Conservation (phyloP, 2,329 filamentous ascomycete species). For the Leptographium radiaticola region DNA sequence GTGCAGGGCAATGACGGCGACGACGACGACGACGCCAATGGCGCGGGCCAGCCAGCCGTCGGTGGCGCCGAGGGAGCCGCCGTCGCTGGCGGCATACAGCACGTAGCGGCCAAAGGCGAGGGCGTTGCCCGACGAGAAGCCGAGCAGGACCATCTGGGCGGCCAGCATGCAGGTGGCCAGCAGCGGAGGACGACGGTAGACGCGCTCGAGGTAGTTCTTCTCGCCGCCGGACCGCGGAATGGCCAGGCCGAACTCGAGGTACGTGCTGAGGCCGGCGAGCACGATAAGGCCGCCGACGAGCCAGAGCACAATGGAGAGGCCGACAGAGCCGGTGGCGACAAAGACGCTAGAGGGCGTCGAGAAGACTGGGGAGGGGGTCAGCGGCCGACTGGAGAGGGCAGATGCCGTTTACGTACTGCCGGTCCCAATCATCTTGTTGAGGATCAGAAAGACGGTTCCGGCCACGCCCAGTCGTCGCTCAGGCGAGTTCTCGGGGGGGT, state of each 20-base stretch:
- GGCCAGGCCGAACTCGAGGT: constrained; percentile 28
- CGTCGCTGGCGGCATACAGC: constrained; percentile 22
- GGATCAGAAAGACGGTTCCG: constrained; percentile 23
- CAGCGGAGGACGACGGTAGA: constrained; percentile 34
- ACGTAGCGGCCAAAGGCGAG: constrained; percentile 38
- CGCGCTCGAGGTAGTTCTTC: constrained; percentile 38
- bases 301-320: constrained; percentile 40
- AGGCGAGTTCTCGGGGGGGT: neutral
- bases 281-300: constrained; percentile 32
- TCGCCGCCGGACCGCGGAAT: constrained; percentile 35
- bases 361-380: constrained; percentile 22
- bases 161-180: constrained; percentile 39
- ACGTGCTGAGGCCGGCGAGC: constrained; percentile 29
- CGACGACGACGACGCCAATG: constrained; percentile 33
- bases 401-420: constrained; percentile 12
- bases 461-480: constrained; percentile 20
- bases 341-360: constrained; percentile 43
- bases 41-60: constrained; percentile 34
- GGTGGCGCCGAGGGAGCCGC: constrained; percentile 19
- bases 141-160: constrained; percentile 33
- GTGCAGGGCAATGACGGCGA: constrained; percentile 31
- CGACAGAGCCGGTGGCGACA: constrained; percentile 38
- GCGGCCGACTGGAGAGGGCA: neutral
- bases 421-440: constrained; percentile 25
- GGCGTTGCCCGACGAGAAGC: constrained; percentile 37